phyloP scores from a whole-genome alignment of 208 protist species.

The Lotmaria passim region DNA sequence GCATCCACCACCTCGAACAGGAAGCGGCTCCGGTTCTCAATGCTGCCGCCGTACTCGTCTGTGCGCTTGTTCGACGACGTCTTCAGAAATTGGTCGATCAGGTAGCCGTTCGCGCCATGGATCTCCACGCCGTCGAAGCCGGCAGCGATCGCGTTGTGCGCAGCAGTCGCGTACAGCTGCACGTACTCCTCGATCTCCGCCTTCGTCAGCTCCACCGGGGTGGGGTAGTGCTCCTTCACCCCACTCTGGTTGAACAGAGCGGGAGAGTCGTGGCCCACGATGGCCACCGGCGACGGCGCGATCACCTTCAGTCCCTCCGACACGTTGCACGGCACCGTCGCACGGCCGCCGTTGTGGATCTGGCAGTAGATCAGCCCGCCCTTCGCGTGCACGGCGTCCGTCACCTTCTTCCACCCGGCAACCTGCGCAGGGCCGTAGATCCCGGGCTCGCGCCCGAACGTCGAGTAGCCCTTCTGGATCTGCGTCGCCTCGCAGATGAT shows the following conservation, averaged over 20 bases:
- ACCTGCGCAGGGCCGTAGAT: constrained; percentile 69
- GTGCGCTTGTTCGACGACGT: constrained; percentile 71
- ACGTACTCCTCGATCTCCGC: constrained; percentile 70
- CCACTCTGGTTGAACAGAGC: constrained; percentile 10
- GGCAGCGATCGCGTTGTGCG: constrained; percentile 68
- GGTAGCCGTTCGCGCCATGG: constrained; percentile 91
- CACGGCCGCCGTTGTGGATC: constrained; percentile 65
- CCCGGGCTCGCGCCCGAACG: constrained; percentile 44
- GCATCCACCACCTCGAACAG: constrained; percentile 77
- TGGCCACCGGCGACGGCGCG: constrained; percentile 32
- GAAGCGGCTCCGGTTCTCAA: constrained; percentile 80
- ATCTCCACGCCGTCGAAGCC: constrained; percentile 93
- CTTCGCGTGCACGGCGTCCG: constrained; percentile 74
- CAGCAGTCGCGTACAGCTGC: constrained; percentile 61
- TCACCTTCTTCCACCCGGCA: constrained; percentile 69
- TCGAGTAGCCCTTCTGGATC: constrained; percentile 54
- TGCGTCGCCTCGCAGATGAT: constrained; percentile 77
- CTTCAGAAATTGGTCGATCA: constrained; percentile 88
- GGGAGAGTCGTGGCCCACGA: constrained; percentile 33
- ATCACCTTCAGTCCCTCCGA: constrained; percentile 32
- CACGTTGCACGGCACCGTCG: constrained; percentile 42
- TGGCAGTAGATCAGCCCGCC: constrained; percentile 69
- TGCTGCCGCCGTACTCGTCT: constrained; percentile 87
- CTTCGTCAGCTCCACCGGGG: constrained; percentile 46
- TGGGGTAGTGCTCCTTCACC: constrained; percentile 38